Percentiles rank a stretch among this genome's conserved stretches.
Conservation (phyloP, 163 green algal genomes). For the Trebouxiophyceae sp. region DNA sequence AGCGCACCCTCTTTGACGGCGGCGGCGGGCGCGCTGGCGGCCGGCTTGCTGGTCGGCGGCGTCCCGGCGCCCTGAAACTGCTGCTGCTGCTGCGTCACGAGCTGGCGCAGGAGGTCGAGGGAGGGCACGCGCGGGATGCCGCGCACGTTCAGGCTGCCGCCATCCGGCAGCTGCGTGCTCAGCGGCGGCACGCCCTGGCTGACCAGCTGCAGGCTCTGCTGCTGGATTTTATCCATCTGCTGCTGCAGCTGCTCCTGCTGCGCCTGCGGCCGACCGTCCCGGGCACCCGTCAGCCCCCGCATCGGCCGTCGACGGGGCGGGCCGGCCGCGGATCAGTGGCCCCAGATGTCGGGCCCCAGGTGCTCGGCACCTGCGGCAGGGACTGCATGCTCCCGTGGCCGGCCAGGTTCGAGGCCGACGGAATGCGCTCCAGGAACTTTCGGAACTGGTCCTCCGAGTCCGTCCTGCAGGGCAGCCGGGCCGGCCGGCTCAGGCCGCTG, state of each 20-base stretch:
- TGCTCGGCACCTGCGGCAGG: too few relatives aligned
- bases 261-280: neutral
- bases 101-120: constrained; percentile 48
- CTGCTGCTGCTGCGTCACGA: constrained; percentile 23
- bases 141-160: constrained; percentile 9
- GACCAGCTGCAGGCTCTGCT: neutral
- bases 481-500: neutral
- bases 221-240: constrained; percentile 12
- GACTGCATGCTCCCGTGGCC: too few relatives aligned
- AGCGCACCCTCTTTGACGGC: too few relatives aligned
- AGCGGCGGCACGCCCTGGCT: neutral
- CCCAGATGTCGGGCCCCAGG: too few relatives aligned
- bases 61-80: too few relatives aligned
- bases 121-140: constrained; percentile 54
- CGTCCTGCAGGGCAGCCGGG: neutral
- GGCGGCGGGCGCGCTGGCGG: too few relatives aligned
- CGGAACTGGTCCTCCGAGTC: neutral
- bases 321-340: too few relatives aligned
- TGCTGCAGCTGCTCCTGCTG: constrained; percentile 23
- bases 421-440: constrained; percentile 7
- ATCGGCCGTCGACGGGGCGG: too few relatives aligned
- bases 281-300: neutral
- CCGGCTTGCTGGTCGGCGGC: too few relatives aligned
- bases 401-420: constrained; percentile 4
- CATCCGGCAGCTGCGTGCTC: neutral